Evolutionary conservation across 805 yeast species (phyloP).

Genomic region (Saccharomycopsis selenospora): DNA sequence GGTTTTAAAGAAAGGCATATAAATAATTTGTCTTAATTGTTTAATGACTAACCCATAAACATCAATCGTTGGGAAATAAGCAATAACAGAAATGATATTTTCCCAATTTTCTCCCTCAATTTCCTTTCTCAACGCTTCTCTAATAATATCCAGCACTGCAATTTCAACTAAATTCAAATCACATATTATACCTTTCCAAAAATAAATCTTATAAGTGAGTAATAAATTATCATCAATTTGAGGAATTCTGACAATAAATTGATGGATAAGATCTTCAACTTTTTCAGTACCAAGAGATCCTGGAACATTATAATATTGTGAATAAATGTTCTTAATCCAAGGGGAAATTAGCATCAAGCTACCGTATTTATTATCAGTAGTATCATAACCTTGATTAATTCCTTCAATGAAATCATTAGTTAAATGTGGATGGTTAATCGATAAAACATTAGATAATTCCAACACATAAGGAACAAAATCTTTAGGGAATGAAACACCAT

Average conservation of each 20-base stretch:
- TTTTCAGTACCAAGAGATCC: conserved; percentile 38
- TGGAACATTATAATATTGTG: conserved; percentile 34
- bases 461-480: conserved; percentile 47
- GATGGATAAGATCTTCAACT: conserved; percentile 42
- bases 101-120: conserved; percentile 49
- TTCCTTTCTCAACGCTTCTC: conserved; percentile 48
- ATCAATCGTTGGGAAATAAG: conserved; percentile 43
- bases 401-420: conserved; percentile 43
- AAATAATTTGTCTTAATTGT: conserved; percentile 39
- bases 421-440: conserved; percentile 40
- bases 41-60: conserved; percentile 44
- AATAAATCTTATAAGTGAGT: conserved; percentile 37
- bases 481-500: conserved; percentile 47
- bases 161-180: conserved; percentile 40
- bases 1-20: conserved; percentile 24
- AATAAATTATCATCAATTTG: conserved; percentile 30
- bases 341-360: conserved; percentile 28
- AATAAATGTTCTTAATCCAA: conserved; percentile 47
- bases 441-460: conserved; percentile 39
- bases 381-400: conserved; percentile 42
- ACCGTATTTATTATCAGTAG: conserved; percentile 22
- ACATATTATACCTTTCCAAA: conserved; percentile 45
- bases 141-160: conserved; percentile 47
- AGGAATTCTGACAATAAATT: conserved; percentile 39
- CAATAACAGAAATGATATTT: conserved; percentile 41